Base-by-base conservation (phyloP, 768 basidiomycete species). In the Termitomyces sp. region DNA sequence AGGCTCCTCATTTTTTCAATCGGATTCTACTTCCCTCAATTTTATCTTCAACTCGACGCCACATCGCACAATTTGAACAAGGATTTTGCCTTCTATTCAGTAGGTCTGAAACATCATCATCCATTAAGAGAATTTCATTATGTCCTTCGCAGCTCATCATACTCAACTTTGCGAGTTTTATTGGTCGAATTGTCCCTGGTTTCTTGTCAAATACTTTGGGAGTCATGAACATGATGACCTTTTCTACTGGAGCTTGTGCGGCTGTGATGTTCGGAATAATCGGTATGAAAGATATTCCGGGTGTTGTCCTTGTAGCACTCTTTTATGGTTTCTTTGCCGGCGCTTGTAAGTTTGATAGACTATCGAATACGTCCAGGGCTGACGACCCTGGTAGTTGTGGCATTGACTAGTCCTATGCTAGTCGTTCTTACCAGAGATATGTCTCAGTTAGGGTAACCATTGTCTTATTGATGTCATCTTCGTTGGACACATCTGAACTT, bases 241-340 rank as follows among this genome's bases (percentile, higher is more conserved):
- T 67, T 0, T 62, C 67, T 3, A 67, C 67, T n/a, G 58, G 69
- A 13, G 61, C 62, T 27, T 72, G 66, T 50, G 67, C 68, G 37
- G 64, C 64, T 31, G 57, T 77, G 39, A 69, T 76, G 2, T 75
- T 76, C 52, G 67, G 68, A 2, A 70, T 80, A 65, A 67, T 75
- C 27, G 74, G 67, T 6, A 59, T 76, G 45, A 71, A 65, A 27
- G 64, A 58, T 30, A 61, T 70, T 11, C 68, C 66, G 0, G 68
- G 73, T 31, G 66, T 74, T n/a, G 66, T 73, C 30, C 60, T 71
- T 9, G 70, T 81, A 45, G 69, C 73, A 6, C 59, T 78, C 6
- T 58, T 80, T 4, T 79, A 73, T 58, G 79, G 79, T 1, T 74
- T 77, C 55, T 76, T 73, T 18, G 69, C 74, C 6, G 76, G 75